Base-by-base conservation (phyloP, 1,284 basidiomycete species). In the Neolentinus lepideus region DNA sequence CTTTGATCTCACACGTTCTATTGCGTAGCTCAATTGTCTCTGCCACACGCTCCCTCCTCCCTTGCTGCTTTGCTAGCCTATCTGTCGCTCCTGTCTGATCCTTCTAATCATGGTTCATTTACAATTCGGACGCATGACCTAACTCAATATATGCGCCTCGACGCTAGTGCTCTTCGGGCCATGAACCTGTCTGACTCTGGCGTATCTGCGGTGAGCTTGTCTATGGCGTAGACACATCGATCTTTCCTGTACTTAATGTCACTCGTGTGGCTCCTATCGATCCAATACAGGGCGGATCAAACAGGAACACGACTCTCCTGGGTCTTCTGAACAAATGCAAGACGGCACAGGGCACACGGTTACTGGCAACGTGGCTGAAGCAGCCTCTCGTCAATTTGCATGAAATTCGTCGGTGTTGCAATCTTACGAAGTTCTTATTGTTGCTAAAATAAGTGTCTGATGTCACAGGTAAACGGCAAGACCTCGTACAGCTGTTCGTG, bases 251-350 rank as follows among this genome's bases (percentile, higher is more conserved):
- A 31, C 29, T 31, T 12, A 31, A 31, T 12, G 29, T 4, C 29
- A 4, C 9, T 31, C 12, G 51, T 21, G 24, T 12, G 2, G 19
- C 22, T 25, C 16, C 38, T 54, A 4, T n/a, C 14, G 21, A 29
- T 24, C 33, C 24, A 45, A 45, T 24, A 43, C n/a, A 81, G 81
- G 77, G 74, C 27, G 71, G 74, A 9, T 69, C 71, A 51, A 82
- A 81, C 54, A 90, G 90, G 65, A 94, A 90, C 62, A 92, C 90
- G 53, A 97, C 92, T 21, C 69, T 99, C 3, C 87, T 93, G 57
- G 94, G 95, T 0, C 74, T 98, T 21, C 70, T 99, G 59, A 98
- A 99, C 69, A 90, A 90, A 62, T 98, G 97, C 77, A 97, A 96
- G 71, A 99, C 97, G 1, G 87, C 91, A 0, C 97, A 99, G 68